These are phyloP conservation scores for Juncus inflexus DNA, from an alignment of 176 grass and related monocot genomes.

Conservation along the genomic window DNA sequence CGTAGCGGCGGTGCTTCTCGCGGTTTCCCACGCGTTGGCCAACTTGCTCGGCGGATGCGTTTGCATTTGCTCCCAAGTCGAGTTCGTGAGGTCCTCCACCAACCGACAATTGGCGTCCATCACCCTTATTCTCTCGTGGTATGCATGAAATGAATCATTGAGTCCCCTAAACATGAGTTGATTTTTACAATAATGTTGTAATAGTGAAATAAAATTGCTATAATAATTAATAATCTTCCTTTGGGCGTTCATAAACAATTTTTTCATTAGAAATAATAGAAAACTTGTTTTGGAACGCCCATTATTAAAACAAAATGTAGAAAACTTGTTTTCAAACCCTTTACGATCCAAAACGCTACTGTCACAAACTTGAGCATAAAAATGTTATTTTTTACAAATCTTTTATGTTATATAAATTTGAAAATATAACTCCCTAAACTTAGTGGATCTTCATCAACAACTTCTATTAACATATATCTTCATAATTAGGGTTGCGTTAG, in stretches of 20 bases:
- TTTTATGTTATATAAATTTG: too few species aligned
- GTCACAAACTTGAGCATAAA: too few species aligned
- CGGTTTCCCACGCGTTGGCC: conserved; percentile 55
- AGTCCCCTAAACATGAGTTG: background rate
- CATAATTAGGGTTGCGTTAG: conserved; percentile 50
- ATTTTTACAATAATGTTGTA: background rate
- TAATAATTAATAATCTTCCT: background rate
- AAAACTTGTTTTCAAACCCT: too few species aligned
- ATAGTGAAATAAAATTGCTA: background rate
- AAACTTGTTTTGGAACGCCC: background rate
- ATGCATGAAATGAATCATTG: background rate
- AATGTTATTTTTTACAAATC: too few species aligned
- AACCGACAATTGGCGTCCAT: conserved; percentile 65
- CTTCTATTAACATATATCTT: background rate
- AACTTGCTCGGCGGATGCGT: conserved; percentile 76
- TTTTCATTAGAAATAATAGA: background rate
- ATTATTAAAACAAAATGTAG: too few species aligned
- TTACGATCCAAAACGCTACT: too few species aligned
- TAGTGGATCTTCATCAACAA: background rate
- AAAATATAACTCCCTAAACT: background rate
- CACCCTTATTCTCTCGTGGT: conserved; percentile 80
- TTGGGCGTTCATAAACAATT: background rate
- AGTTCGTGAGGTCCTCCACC: conserved; percentile 61
- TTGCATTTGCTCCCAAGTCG: conserved; percentile 71
- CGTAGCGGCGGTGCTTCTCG: conserved; percentile 60